Base-by-base conservation (phyloP, 306 rosid genomes). In the Rubus idaeus region DNA sequence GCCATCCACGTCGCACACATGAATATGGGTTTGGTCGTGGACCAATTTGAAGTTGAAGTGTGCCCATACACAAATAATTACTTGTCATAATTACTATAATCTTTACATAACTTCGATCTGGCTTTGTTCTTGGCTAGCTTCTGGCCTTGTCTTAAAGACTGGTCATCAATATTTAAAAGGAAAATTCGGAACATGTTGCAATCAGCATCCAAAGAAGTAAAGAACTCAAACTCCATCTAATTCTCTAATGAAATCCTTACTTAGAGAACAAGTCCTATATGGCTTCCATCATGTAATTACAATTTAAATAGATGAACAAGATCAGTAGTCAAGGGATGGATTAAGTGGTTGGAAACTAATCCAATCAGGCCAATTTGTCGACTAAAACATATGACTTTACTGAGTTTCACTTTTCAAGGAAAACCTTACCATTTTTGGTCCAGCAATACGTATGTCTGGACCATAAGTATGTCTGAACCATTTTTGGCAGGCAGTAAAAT, bases 1-100 rank as follows among this genome's bases (percentile, higher is more conserved):
- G 78, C 41, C 62, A 71, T 83, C 82, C 89, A 91, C 96, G 94
- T 90, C 87, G 85, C 97, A 82, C 70, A 72, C 53, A 74, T 23
- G 79, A 75, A 74, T 78, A 62, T 81, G 84, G 88, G 87, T 90
- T 87, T 71, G 92, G 92, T 79, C 61, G 77, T 74, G 79, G 85
- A 71, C 88, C 93, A 88, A 84, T 84, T 81, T 72, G 52, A 52
- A 78, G 70, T 68, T 80, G 79, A 82, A 60, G 86, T 77, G 84
- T 83, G 89, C 83, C 90, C 66, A 78, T 65, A 75, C 21, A 78
- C 63, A 76, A 69, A 78, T 78, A 26, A 72, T 82, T 60, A 82
- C 79, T 23, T 66, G 45, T 65, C 75, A 78, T 78, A 68, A 82
- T 78, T 73, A 73, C 75, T 53, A 30, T 30, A 37, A 10, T 68